Percentiles rank a stretch among this genome's conserved stretches.
These are phyloP conservation scores for Serendipita sp. DNA, from an alignment of 768 basidiomycete genomes.

Conservation along the genomic window DNA sequence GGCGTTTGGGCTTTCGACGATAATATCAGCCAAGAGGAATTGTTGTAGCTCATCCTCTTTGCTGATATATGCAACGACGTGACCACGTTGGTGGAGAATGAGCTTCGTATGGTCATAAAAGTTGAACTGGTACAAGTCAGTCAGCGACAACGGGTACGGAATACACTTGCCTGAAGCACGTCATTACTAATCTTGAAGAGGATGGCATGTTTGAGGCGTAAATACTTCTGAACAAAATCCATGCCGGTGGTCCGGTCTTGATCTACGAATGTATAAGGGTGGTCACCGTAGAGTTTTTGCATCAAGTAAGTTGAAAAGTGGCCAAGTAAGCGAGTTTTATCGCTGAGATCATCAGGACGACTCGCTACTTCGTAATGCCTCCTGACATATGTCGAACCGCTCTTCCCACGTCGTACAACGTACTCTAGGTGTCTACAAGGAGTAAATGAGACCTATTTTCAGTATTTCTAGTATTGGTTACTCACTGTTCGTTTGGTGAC, in stretches of 20 bases:
- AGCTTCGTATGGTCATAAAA: constrained; percentile 96
- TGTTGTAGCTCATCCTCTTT: constrained; percentile 66
- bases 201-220: constrained; percentile 93
- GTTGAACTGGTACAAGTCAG: constrained; percentile 55
- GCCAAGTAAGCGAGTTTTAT: constrained; percentile 80
- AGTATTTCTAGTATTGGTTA: constrained; percentile 9
- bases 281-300: constrained; percentile 71
- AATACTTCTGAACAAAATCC: constrained; percentile 90
- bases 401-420: constrained; percentile 46
- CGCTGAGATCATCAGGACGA: constrained; percentile 71
- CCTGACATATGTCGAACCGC: constrained; percentile 48
- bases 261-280: constrained; percentile 69
- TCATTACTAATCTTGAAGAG: constrained; percentile 94
- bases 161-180: constrained; percentile 63
- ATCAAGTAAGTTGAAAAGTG: constrained; percentile 94
- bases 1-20: constrained; percentile 21
- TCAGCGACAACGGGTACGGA: background rate
- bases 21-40: constrained; percentile 53
- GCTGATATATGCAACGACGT: constrained; percentile 77
- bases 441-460: background rate
- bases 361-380: constrained; percentile 51
- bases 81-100: constrained; percentile 66
- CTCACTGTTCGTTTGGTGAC: constrained; percentile 74
- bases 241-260: constrained; percentile 54
- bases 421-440: constrained; percentile 69